phyloP scores from a whole-genome alignment of 192 early-diverging fungal species.

The Coemansia sp. region DNA sequence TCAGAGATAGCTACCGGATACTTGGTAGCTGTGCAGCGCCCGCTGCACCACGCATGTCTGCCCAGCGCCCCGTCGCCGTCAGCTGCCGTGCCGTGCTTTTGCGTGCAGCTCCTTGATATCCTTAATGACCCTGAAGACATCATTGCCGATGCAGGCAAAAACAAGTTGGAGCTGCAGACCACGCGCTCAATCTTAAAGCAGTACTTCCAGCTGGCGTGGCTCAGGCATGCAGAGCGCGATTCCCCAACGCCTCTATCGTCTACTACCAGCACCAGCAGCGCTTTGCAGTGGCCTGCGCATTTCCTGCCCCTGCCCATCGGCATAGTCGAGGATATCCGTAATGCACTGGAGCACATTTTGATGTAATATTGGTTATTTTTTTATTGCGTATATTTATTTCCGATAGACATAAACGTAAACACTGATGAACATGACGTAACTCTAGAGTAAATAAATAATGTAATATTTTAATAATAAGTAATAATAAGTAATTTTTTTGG shows the following conservation, averaged over 20 bases:
- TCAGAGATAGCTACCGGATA: constrained; percentile 33
- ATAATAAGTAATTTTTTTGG: constrained; percentile 2
- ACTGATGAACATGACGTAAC: not conserved
- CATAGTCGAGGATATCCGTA: constrained; percentile 30
- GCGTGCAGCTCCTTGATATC: constrained; percentile 44
- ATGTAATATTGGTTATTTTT: not conserved
- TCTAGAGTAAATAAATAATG: not conserved
- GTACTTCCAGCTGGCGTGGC: constrained; percentile 47
- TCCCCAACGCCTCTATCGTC: constrained; percentile 2
- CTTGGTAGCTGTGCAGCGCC: constrained; percentile 28
- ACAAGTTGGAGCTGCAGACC: constrained; percentile 20
- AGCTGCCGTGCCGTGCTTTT: constrained; percentile 25
- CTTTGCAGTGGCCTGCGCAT: constrained; percentile 24
- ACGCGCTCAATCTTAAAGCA: constrained; percentile 38
- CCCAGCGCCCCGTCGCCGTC: constrained; percentile 1
- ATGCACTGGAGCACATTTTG: constrained; percentile 19
- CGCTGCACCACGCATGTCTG: constrained; percentile 6
- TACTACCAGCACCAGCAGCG: not conserved
- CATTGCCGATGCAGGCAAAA: constrained; percentile 2
- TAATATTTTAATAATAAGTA: constrained; percentile 3
- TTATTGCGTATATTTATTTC: not conserved
- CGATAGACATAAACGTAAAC: not conserved
- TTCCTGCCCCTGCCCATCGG: constrained; percentile 42
- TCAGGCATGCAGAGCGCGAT: constrained; percentile 39
- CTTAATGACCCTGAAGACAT: not conserved